Evolutionary conservation across 1,284 basidiomycete genomes (phyloP).

Genomic region (Peniophora sp.): DNA sequence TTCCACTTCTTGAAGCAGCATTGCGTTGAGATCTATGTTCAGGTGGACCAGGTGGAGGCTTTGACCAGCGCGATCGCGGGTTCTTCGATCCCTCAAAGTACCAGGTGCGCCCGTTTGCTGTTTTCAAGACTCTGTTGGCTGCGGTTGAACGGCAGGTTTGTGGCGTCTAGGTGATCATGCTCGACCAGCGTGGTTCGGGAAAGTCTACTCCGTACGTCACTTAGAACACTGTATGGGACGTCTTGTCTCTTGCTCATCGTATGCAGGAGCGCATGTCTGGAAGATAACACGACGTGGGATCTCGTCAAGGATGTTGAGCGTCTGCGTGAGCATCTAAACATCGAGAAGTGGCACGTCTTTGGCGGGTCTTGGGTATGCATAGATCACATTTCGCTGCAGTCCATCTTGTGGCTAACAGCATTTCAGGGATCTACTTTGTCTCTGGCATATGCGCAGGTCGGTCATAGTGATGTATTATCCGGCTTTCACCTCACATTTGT

Average conservation of each 20-base stretch:
- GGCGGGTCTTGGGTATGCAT: slow-evolving; percentile 80
- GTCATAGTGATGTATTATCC: slow-evolving; percentile 1
- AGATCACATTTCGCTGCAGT: not conserved
- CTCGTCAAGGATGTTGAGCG: slow-evolving; percentile 87
- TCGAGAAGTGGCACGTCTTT: slow-evolving; percentile 87
- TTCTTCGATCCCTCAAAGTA: slow-evolving; percentile 84
- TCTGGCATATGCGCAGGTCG: slow-evolving; percentile 79
- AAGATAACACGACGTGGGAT: slow-evolving; percentile 94
- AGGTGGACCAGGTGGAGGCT: slow-evolving; percentile 76
- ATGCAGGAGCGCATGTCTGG: slow-evolving; percentile 59
- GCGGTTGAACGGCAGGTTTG: not conserved
- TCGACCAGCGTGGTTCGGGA: slow-evolving; percentile 86
- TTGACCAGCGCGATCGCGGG: slow-evolving; percentile 54
- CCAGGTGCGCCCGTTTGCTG: slow-evolving; percentile 38
- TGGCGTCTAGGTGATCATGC: slow-evolving; percentile 53
- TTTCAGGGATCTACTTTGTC: slow-evolving; percentile 83
- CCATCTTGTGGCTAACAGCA: not conserved
- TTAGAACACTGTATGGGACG: not conserved
- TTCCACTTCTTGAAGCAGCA: not conserved
- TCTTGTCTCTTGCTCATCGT: not conserved
- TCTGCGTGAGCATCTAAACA: slow-evolving; percentile 59
- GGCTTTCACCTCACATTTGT: not conserved
- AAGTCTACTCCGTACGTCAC: slow-evolving; percentile 68
- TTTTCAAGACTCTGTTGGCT: not conserved
- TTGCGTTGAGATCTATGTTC: not conserved